Evolutionary conservation across 176 grass and related monocot genomes (phyloP), one percentile per base, ranked within the genome.

Genomic region (Zoysia pacifica): DNA sequence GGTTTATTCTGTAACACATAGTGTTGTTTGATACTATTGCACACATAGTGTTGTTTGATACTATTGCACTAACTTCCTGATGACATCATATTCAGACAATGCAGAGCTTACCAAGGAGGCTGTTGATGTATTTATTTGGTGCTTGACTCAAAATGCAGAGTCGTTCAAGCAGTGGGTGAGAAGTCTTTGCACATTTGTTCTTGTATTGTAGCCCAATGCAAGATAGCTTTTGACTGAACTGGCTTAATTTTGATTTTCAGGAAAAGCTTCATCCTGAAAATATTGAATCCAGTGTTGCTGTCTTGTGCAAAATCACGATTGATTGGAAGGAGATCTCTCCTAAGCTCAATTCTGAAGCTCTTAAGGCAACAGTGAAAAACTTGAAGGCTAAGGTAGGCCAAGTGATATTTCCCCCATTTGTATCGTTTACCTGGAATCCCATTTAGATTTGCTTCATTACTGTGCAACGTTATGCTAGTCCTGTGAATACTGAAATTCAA

Each of bases 141-240:
- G 93, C 85, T 88, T 99, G 70, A 69, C 49, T 67, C 97, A 96
- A 76, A 96, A 91, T 85, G 48, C 80, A 18, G 97, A 99, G 35
- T 93, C 84, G 38, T 93, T 86, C 87, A 96, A 96, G 76, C 93
- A 86, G 9, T 99, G 97, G 97, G 97, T 99, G 76, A 87, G 90
- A 53, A 59, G n/a, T 69, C 19, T 78, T 78, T 48, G 13, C 19
- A n/a, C 51, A 58, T 70, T 78, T 84, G 4, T 38, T 41, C 64
- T 48, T 72, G 62, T 55, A 55, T 54, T 69, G 11, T 74, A 38
- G 10, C 47, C 6, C 5, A 19, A 50, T 41, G 42, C 36, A 67
- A 52, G 70, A 71, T 39, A 58, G 8, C 12, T 47, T 3, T 4
- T 1, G 13, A 58, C 56, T 75, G 51, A 69, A 55, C 43, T 43